Evolutionary conservation across 208 protist species (phyloP).

Genomic region (Wallacemonas sp.): DNA sequence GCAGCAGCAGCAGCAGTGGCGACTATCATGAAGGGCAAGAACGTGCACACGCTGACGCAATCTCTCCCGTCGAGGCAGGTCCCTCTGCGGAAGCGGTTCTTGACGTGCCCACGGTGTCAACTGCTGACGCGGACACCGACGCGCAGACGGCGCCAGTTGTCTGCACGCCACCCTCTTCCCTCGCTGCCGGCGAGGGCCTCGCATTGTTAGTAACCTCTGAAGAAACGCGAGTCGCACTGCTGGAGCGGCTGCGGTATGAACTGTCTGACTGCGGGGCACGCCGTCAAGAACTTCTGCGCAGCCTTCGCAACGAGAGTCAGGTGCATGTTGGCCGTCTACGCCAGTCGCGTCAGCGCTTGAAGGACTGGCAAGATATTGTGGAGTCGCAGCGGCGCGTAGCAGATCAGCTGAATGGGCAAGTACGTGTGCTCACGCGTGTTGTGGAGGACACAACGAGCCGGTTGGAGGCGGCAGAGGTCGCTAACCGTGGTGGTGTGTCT

Average conservation of each 20-base stretch:
- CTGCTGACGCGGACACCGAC: too few species aligned
- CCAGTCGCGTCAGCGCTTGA: constrained; percentile 46
- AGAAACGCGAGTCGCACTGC: background rate
- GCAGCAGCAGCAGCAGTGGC: constrained; percentile 1
- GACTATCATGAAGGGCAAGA: background rate
- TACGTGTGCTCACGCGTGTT: constrained; percentile 28
- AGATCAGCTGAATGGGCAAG: constrained; percentile 36
- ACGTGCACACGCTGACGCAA: too few species aligned
- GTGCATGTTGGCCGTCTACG: constrained; percentile 37
- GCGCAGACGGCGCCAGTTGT: background rate
- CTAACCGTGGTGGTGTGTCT: background rate
- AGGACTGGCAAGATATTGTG: constrained; percentile 61
- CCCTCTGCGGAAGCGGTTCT: too few species aligned
- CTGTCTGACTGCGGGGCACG: constrained; percentile 25
- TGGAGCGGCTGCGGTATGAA: constrained; percentile 25
- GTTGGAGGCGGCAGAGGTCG: constrained; percentile 26
- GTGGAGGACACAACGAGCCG: constrained; percentile 31
- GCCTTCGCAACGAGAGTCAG: constrained; percentile 27
- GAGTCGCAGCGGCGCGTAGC: constrained; percentile 22
- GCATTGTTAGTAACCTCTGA: background rate
- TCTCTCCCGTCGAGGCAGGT: too few species aligned
- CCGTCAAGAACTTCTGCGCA: constrained; percentile 10
- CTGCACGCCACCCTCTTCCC: too few species aligned
- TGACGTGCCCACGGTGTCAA: too few species aligned
- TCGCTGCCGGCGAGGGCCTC: too few species aligned